Percentiles rank a stretch among this genome's conserved stretches.
Conservation (phyloP, 2,329 filamentous ascomycete genomes). For the Sporothrix phasma region DNA sequence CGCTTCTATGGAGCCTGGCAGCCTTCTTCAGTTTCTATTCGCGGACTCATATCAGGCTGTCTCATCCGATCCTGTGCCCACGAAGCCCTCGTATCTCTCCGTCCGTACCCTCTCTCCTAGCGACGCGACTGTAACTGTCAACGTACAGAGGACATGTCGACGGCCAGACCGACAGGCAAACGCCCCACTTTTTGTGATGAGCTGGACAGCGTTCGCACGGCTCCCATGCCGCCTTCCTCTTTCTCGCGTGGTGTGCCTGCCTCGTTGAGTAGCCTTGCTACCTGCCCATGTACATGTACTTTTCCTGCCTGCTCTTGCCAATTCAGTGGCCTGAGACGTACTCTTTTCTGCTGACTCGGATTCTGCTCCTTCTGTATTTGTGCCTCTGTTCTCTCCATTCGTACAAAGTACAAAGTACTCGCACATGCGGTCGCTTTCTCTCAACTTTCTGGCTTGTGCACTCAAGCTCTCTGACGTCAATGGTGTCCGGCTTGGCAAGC, state of each 20-base stretch:
- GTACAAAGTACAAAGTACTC: not conserved
- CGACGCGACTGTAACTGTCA: too few species aligned
- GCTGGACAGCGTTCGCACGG: not conserved
- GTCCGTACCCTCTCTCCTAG: not conserved
- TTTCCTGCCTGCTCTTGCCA: not conserved
- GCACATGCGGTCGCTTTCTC: too few species aligned
- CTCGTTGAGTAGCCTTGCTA: not conserved
- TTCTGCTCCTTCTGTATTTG: too few species aligned
- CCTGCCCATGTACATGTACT: not conserved
- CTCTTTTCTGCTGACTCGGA: not conserved
- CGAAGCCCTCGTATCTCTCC: too few species aligned
- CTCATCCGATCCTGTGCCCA: not conserved
- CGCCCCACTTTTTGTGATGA: not conserved
- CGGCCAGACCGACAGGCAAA: not conserved
- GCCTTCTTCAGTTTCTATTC: not conserved
- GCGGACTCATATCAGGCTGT: not conserved
- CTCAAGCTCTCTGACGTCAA: conserved; percentile 6
- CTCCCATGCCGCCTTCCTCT: not conserved
- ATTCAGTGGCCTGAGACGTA: too few species aligned
- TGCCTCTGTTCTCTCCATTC: not conserved
- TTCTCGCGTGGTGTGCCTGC: not conserved
- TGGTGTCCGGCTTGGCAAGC: not conserved
- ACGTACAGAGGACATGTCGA: too few species aligned
- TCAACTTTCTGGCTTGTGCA: not conserved
- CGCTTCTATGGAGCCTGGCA: not conserved